Conservation (phyloP, 305 asterid species). For the Fraxinus latifolia region DNA sequence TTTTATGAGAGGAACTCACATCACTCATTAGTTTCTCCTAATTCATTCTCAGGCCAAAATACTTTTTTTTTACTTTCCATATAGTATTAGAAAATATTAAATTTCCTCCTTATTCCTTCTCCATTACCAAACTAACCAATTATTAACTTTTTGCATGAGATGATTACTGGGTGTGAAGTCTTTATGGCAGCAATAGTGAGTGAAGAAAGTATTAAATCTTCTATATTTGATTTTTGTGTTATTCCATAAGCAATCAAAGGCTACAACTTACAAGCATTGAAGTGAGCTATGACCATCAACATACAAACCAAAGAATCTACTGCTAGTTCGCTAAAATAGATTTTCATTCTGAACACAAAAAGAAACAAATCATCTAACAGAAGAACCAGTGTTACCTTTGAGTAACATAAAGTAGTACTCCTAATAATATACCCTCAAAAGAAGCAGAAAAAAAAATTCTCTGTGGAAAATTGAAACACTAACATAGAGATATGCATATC, state of each 20-base stretch:
- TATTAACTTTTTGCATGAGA: background rate
- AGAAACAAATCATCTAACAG: background rate
- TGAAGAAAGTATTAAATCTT: background rate
- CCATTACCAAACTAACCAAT: background rate
- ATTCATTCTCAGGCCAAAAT: background rate
- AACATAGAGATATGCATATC: background rate
- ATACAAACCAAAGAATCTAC: background rate
- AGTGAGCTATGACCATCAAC: background rate
- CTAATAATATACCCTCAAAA: background rate
- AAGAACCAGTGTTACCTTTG: background rate
- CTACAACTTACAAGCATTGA: background rate
- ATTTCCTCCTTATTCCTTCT: background rate
- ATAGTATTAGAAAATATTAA: background rate
- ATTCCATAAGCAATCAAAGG: background rate
- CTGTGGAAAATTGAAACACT: background rate
- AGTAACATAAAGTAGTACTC: background rate
- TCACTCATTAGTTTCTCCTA: background rate
- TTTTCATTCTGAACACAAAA: background rate
- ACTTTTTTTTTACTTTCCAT: background rate
- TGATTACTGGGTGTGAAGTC: background rate
- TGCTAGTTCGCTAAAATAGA: background rate
- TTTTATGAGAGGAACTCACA: background rate
- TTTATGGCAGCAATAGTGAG: background rate
- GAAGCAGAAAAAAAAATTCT: background rate
- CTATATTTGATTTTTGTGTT: background rate